phyloP scores from a whole-genome alignment of 129 eudicot genomes.

The Centella asiatica region DNA sequence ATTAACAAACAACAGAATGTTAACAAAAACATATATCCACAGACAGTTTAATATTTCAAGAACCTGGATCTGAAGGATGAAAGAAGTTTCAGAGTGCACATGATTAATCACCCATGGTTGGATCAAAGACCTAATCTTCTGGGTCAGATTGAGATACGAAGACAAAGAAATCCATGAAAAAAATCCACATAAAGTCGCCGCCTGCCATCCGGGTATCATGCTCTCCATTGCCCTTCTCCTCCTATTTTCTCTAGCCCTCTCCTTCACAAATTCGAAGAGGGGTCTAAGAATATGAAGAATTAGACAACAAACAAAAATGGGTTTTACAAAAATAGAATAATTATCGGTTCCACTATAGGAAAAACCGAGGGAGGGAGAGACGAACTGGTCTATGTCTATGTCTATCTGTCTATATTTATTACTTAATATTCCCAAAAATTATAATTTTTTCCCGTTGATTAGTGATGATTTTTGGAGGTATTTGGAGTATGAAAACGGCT shows the following conservation, averaged over 20 bases:
- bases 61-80: slow-evolving; percentile 82
- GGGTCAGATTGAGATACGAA: slow-evolving; percentile 51
- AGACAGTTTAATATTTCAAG: not conserved
- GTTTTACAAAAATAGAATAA: not conserved
- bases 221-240: slow-evolving; percentile 38
- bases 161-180: slow-evolving; percentile 58
- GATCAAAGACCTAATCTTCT: slow-evolving; percentile 56
- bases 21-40: not conserved
- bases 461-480: not conserved
- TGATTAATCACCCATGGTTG: slow-evolving; percentile 61
- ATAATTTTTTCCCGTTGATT: no score
- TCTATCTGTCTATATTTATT: not conserved
- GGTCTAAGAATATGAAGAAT: not conserved
- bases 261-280: not conserved
- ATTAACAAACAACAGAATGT: not conserved
- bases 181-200: slow-evolving; percentile 47
- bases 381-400: not conserved
- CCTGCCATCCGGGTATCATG: slow-evolving; percentile 59
- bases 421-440: not conserved
- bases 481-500: no score
- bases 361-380: not conserved
- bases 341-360: not conserved
- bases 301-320: not conserved
- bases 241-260: not conserved
- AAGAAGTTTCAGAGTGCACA: slow-evolving; percentile 41